These are phyloP conservation scores for Termitomyces sp. DNA, from an alignment of 768 basidiomycete species.

Conservation along the genomic window DNA sequence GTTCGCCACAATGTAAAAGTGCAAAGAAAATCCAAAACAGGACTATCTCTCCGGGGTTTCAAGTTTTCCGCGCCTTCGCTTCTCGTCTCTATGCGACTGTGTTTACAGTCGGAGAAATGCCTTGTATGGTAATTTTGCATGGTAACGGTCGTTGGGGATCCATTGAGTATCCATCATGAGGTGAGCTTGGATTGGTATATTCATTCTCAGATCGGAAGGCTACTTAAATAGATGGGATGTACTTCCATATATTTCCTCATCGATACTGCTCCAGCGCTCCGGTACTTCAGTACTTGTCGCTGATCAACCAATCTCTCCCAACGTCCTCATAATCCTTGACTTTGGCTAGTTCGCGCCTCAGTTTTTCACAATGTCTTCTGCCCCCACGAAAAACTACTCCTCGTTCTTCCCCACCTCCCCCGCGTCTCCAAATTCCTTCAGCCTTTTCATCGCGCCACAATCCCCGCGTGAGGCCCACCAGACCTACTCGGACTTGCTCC, in stretches of 20 bases:
- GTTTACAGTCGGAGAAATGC: slow-evolving; percentile 4
- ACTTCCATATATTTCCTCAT: not conserved
- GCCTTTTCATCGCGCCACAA: slow-evolving; percentile 28
- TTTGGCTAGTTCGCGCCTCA: not conserved
- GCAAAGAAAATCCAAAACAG: not conserved
- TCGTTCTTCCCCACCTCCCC: slow-evolving; percentile 22
- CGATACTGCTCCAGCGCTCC: slow-evolving; percentile 9
- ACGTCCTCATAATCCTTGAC: not conserved
- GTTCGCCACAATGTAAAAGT: not conserved
- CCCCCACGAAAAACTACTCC: slow-evolving; percentile 15
- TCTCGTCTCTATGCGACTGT: slow-evolving; percentile 6
- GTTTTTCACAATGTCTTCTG: not conserved
- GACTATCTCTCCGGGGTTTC: not conserved
- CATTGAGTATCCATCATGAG: not conserved
- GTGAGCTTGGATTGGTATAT: not conserved
- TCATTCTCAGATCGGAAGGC: slow-evolving; percentile 4
- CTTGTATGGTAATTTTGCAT: slow-evolving; percentile 8
- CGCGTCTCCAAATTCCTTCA: slow-evolving; percentile 23
- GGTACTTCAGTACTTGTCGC: slow-evolving; percentile 9
- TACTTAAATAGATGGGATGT: slow-evolving; percentile 10
- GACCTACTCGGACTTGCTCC: slow-evolving; percentile 34
- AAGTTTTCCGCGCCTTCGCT: slow-evolving; percentile 1
- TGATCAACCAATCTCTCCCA: not conserved
- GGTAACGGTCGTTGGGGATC: slow-evolving; percentile 1
- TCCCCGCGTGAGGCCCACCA: slow-evolving; percentile 33